Evolutionary conservation across 805 yeast species (phyloP).

Genomic region (Saccharomycopsis microspora): DNA sequence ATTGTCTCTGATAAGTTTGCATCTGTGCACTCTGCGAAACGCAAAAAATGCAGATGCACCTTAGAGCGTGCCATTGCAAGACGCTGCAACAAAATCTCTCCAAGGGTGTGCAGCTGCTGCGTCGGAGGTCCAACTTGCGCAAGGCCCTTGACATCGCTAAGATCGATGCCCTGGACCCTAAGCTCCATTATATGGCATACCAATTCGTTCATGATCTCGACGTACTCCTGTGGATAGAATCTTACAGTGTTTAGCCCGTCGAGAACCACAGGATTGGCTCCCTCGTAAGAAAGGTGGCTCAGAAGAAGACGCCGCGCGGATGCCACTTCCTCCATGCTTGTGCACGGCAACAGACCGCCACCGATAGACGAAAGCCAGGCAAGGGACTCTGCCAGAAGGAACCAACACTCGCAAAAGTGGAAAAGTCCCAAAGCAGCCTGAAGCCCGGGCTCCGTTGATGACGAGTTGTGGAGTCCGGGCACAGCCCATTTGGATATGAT

Average conservation of each 20-base stretch:
- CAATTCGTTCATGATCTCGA: constrained; percentile 10
- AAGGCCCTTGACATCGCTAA: constrained; percentile 6
- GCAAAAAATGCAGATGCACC: neutral
- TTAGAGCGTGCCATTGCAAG: neutral
- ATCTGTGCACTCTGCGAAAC: neutral
- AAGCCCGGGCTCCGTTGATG: neutral
- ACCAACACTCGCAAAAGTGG: constrained; percentile 12
- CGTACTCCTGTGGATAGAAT: constrained; percentile 5
- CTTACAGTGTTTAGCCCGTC: constrained; percentile 11
- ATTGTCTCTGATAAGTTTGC: constrained; percentile 5
- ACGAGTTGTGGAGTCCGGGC: neutral
- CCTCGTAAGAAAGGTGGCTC: constrained; percentile 1
- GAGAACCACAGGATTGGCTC: constrained; percentile 2
- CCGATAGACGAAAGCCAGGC: constrained; percentile 12
- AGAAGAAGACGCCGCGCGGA: constrained; percentile 1
- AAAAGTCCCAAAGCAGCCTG: constrained; percentile 9
- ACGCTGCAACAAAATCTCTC: neutral
- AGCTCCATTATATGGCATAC: constrained; percentile 7
- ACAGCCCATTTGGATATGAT: constrained; percentile 1
- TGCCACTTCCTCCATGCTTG: neutral
- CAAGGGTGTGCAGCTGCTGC: constrained; percentile 2
- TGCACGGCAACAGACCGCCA: constrained; percentile 8
- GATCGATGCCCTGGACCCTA: constrained; percentile 2
- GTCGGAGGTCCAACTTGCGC: constrained; percentile 1
- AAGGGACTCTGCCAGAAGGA: constrained; percentile 8